These are phyloP conservation scores for Fonsecaea monophora DNA, from an alignment of 2,329 filamentous ascomycete genomes.

Conservation along the genomic window DNA sequence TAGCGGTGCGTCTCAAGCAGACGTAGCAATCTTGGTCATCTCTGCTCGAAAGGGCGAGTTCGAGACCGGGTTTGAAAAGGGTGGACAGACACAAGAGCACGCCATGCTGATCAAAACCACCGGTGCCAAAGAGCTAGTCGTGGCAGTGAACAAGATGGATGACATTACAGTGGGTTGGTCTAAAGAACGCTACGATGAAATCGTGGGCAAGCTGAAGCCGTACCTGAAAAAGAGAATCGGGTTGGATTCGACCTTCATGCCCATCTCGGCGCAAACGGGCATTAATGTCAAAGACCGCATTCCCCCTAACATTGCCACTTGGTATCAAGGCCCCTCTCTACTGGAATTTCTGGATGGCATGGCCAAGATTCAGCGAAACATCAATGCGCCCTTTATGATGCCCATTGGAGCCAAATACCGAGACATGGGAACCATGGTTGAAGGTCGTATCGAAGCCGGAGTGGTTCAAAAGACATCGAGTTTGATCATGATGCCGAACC, in stretches of 20 bases:
- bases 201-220: conserved; percentile 81
- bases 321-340: conserved; percentile 88
- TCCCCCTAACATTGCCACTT: conserved; percentile 75
- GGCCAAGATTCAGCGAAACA: conserved; percentile 89
- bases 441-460: conserved; percentile 95
- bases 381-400: conserved; percentile 99
- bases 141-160: conserved; percentile 99
- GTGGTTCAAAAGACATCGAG: conserved; percentile 88
- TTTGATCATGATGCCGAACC: conserved; percentile 95
- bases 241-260: conserved; percentile 93
- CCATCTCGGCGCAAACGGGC: conserved; percentile 86
- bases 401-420: conserved; percentile 93
- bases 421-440: conserved; percentile 96
- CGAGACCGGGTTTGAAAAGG: conserved; percentile 96
- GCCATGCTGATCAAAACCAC: conserved; percentile 98
- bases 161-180: conserved; percentile 96
- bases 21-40: conserved; percentile 94
- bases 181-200: conserved; percentile 90
- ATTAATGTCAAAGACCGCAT: conserved; percentile 88
- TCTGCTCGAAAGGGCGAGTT: conserved; percentile 97
- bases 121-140: conserved; percentile 93
- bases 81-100: conserved; percentile 93
- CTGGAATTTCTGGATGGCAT: conserved; percentile 96
- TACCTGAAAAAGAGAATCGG: conserved; percentile 75
- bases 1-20: conserved; percentile 88